These are phyloP conservation scores for Coemansia sp. DNA, from an alignment of 192 early-diverging fungal species.

Conservation along the genomic window DNA sequence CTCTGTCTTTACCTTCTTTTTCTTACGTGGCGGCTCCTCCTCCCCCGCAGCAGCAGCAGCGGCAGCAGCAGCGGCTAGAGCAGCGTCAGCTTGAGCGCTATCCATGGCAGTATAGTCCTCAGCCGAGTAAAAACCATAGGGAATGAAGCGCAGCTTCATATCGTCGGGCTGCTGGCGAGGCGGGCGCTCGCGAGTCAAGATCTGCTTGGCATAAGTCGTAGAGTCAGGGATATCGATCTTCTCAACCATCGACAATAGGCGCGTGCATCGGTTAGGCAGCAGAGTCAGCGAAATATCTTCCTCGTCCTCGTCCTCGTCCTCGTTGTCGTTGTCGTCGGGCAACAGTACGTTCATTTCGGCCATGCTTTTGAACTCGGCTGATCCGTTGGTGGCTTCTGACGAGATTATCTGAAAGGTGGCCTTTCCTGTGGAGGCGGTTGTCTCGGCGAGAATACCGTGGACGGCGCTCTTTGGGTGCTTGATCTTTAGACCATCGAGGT, in stretches of 20 bases:
- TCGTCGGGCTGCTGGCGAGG: conserved; percentile 38
- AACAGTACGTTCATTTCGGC: conserved; percentile 45
- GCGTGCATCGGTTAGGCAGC: conserved; percentile 21
- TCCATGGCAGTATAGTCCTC: conserved; percentile 34
- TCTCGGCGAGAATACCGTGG: conserved; percentile 25
- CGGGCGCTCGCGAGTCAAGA: conserved; percentile 15
- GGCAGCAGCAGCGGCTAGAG: background rate
- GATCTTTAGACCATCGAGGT: conserved; percentile 38
- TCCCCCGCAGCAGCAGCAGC: too few relatives aligned
- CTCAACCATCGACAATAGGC: conserved; percentile 35
- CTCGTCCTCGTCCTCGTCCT: background rate
- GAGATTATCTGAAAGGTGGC: conserved; percentile 29
- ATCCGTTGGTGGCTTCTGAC: background rate
- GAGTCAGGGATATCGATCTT: conserved; percentile 35
- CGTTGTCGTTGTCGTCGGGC: conserved; percentile 33
- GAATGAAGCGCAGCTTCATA: conserved; percentile 49
- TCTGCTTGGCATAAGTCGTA: conserved; percentile 13
- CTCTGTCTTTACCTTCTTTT: conserved; percentile 5
- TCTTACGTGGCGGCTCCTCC: conserved; percentile 3
- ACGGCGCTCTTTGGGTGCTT: conserved; percentile 30
- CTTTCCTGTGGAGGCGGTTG: background rate
- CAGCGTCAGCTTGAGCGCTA: background rate
- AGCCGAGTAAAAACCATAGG: conserved; percentile 50
- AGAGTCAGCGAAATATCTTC: conserved; percentile 16
- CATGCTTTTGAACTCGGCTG: conserved; percentile 41